These are phyloP conservation scores for Melocanna baccifera DNA, from an alignment of 176 grass and related monocot genomes.

Conservation along the genomic window DNA sequence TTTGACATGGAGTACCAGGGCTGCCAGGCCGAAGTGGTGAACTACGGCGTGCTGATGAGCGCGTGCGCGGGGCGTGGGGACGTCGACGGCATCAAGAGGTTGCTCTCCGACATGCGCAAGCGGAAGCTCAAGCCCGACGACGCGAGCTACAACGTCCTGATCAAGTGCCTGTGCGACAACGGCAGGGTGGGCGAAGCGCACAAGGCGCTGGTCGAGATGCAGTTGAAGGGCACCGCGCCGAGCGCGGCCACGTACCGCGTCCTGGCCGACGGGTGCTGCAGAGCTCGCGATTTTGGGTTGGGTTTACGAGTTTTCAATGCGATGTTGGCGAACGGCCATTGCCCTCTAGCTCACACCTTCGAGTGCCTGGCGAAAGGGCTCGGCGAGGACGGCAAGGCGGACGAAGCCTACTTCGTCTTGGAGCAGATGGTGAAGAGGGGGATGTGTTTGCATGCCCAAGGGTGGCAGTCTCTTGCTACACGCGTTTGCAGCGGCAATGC, in stretches of 20 bases:
- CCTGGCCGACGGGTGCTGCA: constrained; percentile 66
- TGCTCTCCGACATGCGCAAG: constrained; percentile 64
- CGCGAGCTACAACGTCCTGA: constrained; percentile 55
- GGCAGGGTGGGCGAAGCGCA: constrained; percentile 56
- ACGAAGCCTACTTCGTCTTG: constrained; percentile 59
- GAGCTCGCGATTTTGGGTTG: constrained; percentile 41
- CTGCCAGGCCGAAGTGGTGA: constrained; percentile 56
- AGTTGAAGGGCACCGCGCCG: constrained; percentile 49
- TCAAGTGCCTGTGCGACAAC: constrained; percentile 55
- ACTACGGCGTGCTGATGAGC: constrained; percentile 78
- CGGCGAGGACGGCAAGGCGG: constrained; percentile 22
- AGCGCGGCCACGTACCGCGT: constrained; percentile 54
- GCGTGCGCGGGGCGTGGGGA: constrained; percentile 44
- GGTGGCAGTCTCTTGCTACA: constrained; percentile 5
- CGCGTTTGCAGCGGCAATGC: constrained; percentile 1
- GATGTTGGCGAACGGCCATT: constrained; percentile 61
- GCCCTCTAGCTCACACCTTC: constrained; percentile 33
- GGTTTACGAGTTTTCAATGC: constrained; percentile 46
- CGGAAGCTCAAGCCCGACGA: constrained; percentile 53
- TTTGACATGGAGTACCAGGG: constrained; percentile 97
- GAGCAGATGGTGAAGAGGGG: constrained; percentile 50
- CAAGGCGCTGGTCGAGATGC: constrained; percentile 65
- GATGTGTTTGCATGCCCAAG: constrained; percentile 13
- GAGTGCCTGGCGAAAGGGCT: constrained; percentile 27
- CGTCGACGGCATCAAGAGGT: constrained; percentile 19